These are phyloP conservation scores for Tylopilus rubrobrunneus DNA, from an alignment of 768 basidiomycete genomes.

Conservation along the genomic window DNA sequence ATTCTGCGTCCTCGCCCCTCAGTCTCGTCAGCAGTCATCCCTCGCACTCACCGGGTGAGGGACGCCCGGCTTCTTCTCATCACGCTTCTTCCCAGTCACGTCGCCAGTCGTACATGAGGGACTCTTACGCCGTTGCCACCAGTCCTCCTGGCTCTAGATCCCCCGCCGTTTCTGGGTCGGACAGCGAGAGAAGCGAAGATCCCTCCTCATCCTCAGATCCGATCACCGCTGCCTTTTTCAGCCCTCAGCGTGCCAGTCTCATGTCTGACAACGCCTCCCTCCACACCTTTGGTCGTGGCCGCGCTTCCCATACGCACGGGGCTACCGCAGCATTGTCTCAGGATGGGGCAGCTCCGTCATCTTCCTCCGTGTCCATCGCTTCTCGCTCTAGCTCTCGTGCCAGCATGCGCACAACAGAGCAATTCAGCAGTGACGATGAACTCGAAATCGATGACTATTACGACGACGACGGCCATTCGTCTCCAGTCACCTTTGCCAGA, in stretches of 20 bases:
- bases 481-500: constrained; percentile 39
- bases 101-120: constrained; percentile 13
- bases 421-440: constrained; percentile 49
- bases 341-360: constrained; percentile 34
- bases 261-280: constrained; percentile 43
- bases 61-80: constrained; percentile 22
- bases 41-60: constrained; percentile 28
- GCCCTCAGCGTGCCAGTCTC: constrained; percentile 23
- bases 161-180: constrained; percentile 17
- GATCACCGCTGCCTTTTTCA: constrained; percentile 19
- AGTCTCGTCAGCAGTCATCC: constrained; percentile 32
- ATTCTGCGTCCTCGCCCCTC: constrained; percentile 1
- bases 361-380: constrained; percentile 42
- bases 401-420: constrained; percentile 32
- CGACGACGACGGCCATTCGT: constrained; percentile 34
- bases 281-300: constrained; percentile 48
- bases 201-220: constrained; percentile 34
- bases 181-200: constrained; percentile 36
- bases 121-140: not conserved
- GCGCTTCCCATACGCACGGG: constrained; percentile 32
- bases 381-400: constrained; percentile 33
- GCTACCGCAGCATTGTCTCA: constrained; percentile 18
- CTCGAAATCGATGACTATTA: constrained; percentile 37
- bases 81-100: constrained; percentile 13
- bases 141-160: constrained; percentile 2